These are phyloP conservation scores for Citrus maxima DNA, from an alignment of 345 rosid species.

Conservation along the genomic window DNA sequence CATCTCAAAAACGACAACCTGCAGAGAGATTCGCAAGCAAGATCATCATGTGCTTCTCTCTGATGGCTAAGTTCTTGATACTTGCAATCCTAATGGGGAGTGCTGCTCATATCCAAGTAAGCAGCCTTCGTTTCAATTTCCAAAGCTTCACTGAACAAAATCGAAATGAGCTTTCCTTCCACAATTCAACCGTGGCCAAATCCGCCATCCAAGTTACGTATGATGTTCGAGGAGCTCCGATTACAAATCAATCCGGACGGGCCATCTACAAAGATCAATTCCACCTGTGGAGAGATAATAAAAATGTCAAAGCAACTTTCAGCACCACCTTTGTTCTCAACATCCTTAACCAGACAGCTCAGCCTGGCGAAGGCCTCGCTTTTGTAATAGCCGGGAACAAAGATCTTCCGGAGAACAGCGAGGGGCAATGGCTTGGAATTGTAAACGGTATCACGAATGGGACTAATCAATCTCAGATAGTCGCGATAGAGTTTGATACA, in stretches of 20 bases:
- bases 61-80: not conserved
- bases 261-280: conserved; percentile 31
- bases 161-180: not conserved
- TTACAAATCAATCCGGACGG: conserved; percentile 36
- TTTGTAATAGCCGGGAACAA: conserved; percentile 39
- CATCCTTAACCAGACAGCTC: conserved; percentile 31
- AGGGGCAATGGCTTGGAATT: conserved; percentile 67
- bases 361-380: conserved; percentile 75
- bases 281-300: conserved; percentile 1
- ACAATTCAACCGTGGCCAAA: conserved; percentile 6
- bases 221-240: conserved; percentile 26
- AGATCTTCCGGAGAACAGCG: conserved; percentile 34
- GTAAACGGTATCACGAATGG: conserved; percentile 35
- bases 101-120: conserved; percentile 14
- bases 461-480: conserved; percentile 27
- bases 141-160: conserved; percentile 14
- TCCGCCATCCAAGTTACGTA: conserved; percentile 53
- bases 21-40: not conserved
- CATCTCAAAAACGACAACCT: not conserved
- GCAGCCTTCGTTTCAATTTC: conserved; percentile 34
- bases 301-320: conserved; percentile 31
- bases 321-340: conserved; percentile 55
- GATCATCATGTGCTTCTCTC: not conserved
- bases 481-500: conserved; percentile 76
- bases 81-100: conserved; percentile 1